These are phyloP conservation scores for Solidago caesia DNA, from an alignment of 129 eudicot genomes.

Conservation along the genomic window DNA sequence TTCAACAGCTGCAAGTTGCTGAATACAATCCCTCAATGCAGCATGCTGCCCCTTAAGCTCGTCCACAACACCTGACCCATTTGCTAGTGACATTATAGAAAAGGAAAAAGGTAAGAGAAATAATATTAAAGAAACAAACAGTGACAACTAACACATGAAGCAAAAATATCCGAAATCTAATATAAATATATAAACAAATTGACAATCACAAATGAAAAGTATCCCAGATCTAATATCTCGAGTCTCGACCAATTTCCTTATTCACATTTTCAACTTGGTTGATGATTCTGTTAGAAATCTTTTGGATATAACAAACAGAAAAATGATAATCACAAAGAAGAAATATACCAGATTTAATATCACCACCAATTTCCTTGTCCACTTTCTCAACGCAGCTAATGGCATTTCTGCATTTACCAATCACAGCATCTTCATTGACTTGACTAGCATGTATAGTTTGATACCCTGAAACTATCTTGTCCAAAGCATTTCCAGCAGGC, in stretches of 20 bases:
- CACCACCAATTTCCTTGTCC: slow-evolving; percentile 61
- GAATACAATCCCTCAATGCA: slow-evolving; percentile 66
- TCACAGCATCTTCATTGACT: slow-evolving; percentile 66
- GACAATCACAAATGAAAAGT: background rate
- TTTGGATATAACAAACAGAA: background rate
- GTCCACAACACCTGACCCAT: slow-evolving; percentile 47
- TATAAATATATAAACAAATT: background rate
- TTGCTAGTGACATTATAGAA: slow-evolving; percentile 34
- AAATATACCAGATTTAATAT: slow-evolving; percentile 55
- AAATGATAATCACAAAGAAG: background rate
- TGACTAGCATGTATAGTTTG: slow-evolving; percentile 56
- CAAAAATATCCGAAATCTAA: too few relatives aligned
- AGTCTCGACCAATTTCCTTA: background rate
- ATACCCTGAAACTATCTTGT: slow-evolving; percentile 74
- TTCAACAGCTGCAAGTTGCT: slow-evolving; percentile 64
- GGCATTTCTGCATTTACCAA: slow-evolving; percentile 61
- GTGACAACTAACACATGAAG: background rate
- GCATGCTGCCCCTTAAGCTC: slow-evolving; percentile 82
- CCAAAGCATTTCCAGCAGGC: slow-evolving; percentile 64
- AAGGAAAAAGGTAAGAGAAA: background rate
- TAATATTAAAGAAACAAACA: background rate
- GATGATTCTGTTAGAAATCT: background rate
- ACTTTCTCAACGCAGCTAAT: slow-evolving; percentile 64
- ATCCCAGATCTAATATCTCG: background rate
- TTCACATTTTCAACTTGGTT: background rate